A percentile compares a stretch with the other conserved stretches of the same genome.
phyloP scores from a whole-genome alignment of 305 asterid species.

The Fraxinus ornus region DNA sequence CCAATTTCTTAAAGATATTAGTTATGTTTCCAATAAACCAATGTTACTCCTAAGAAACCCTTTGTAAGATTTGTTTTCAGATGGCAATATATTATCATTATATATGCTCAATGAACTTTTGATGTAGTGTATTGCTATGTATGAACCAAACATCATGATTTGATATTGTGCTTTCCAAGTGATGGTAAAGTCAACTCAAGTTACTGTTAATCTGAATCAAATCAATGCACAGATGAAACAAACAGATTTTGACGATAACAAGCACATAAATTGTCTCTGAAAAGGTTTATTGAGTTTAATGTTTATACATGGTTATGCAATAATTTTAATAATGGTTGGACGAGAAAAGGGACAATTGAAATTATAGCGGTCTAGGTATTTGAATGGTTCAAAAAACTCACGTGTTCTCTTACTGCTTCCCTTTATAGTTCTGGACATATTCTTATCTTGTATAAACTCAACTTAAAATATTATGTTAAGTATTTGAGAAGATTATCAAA shows the following conservation, averaged over 20 bases:
- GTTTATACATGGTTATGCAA: not conserved
- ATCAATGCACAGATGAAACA: not conserved
- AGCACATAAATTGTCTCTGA: not conserved
- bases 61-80: not conserved
- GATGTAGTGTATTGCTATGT: not conserved
- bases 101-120: not conserved
- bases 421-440: not conserved
- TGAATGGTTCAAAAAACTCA: not conserved
- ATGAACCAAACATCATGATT: not conserved
- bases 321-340: not conserved
- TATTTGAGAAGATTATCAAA: not conserved
- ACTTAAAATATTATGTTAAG: not conserved
- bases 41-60: not conserved
- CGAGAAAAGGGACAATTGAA: not conserved
- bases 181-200: not conserved
- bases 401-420: not conserved
- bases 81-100: not conserved
- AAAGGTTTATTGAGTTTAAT: not conserved
- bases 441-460: not conserved
- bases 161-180: not conserved
- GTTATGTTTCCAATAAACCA: not conserved
- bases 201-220: not conserved
- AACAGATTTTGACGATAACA: not conserved
- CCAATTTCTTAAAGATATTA: not conserved
- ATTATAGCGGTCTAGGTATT: not conserved